Percentiles rank a stretch among this genome's conserved stretches.
Conservation (phyloP, 352 stramenopile genomes). For the Pythium brassicae region DNA sequence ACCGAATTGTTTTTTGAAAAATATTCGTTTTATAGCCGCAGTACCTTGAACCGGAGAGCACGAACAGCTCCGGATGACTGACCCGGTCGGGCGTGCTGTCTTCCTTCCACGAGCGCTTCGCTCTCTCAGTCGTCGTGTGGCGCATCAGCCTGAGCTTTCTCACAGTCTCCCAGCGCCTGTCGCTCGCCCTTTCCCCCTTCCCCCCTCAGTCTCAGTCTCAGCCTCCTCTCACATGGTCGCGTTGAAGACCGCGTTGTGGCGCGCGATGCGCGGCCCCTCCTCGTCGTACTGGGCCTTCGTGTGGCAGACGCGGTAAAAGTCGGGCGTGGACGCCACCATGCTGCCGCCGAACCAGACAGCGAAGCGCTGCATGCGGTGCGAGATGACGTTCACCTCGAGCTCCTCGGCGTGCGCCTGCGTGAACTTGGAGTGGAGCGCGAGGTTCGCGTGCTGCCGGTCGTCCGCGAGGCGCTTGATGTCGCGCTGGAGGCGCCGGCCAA, state of each 20-base stretch:
- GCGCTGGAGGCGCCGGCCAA: constrained; percentile 89
- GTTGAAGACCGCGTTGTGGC: constrained; percentile 95
- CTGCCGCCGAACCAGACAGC: constrained; percentile 94
- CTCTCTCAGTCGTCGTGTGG: too few species aligned
- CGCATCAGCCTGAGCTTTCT: too few species aligned
- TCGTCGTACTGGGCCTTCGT: constrained; percentile 97
- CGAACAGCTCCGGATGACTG: too few species aligned
- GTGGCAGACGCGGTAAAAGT: constrained; percentile 95
- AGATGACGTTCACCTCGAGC: constrained; percentile 93
- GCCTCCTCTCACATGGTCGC: constrained; percentile 82
- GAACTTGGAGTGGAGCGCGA: constrained; percentile 69
- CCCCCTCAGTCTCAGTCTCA: not conserved
- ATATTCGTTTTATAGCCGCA: too few species aligned
- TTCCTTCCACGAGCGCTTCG: too few species aligned
- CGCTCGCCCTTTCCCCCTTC: too few species aligned
- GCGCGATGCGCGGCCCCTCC: constrained; percentile 92
- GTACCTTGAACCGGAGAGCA: too few species aligned
- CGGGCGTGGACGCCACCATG: constrained; percentile 92
- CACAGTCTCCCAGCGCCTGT: too few species aligned
- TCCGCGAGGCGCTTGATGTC: constrained; percentile 94
- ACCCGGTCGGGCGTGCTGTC: too few species aligned
- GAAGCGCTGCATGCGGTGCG: constrained; percentile 92
- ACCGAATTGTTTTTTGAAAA: too few species aligned
- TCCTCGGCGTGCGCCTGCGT: constrained; percentile 62
- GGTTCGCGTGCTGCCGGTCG: constrained; percentile 87